Evolutionary conservation across 805 yeast genomes (phyloP), one percentile per base, ranked within the genome.

Genomic region (Kazachstania bromeliacearum): DNA sequence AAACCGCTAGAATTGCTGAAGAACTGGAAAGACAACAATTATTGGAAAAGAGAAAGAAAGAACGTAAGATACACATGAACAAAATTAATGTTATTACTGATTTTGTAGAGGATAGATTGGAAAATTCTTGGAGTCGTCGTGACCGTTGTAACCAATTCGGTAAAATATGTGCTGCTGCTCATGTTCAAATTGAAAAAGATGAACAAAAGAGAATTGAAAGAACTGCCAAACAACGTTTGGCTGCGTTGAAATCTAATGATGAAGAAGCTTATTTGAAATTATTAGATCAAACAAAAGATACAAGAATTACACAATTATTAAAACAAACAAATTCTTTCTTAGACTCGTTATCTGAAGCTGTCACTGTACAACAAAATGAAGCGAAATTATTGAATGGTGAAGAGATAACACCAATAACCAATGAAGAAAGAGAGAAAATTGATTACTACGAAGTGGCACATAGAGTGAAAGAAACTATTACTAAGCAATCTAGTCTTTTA

Each of bases 371-470:
- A 57, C 94, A 83, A 55, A 60, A 63, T 25, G 70, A 59, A 36
- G 66, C 66, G 7, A 45, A 53, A 34, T 28, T 54, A 9, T 42
- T 46, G 31, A 45, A 42, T 20, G 60, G 57, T 27, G 66, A 61
- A 32, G 67, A 59, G 36, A 57, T 51, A 15, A 37, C 44, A n/a
- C 67, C 47, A 62, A 60, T 34, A 40, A 59, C 48, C 7, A 66
- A 58, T 39, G 80, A 74, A 35, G 82, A 74, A 38, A 63, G 73
- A 39, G 84, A 77, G 46, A 80, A 76, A 43, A 71, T 77, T 27
- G 92, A 83, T 53, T 83, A 83, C 59, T 83, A 82, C 54, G 79
- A 79, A 49, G 92, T 83, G 29, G 92, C 92, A 2, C 94, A 83
- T 56, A 67, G 74, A 44, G 67, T 81, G 31, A 73, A 75, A 49